Evolutionary conservation across 1,284 basidiomycete species (phyloP).

Genomic region (Cutaneotrichosporon arboriforme): DNA sequence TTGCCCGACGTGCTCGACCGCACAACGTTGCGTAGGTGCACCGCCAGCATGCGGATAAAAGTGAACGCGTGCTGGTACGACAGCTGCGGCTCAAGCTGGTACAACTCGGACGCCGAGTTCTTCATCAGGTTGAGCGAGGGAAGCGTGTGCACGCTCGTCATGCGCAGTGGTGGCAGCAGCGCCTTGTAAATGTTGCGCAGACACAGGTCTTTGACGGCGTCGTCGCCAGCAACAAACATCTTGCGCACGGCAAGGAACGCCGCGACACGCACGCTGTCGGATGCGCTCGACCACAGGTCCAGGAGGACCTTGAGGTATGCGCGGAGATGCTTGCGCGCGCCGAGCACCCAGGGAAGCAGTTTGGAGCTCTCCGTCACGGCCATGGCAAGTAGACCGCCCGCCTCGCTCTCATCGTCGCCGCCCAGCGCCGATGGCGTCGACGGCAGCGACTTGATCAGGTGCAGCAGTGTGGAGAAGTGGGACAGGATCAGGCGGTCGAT

Average conservation of each 20-base stretch:
- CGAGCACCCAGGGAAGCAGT: slow-evolving; percentile 76
- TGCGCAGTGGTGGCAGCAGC: slow-evolving; percentile 68
- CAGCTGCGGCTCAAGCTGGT: slow-evolving; percentile 58
- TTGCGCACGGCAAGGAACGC: slow-evolving; percentile 81
- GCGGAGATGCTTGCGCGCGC: slow-evolving; percentile 75
- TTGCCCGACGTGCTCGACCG: slow-evolving; percentile 32
- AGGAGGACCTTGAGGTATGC: slow-evolving; percentile 80
- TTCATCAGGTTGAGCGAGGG: slow-evolving; percentile 98
- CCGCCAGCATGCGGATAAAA: slow-evolving; percentile 92
- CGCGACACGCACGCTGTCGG: slow-evolving; percentile 78
- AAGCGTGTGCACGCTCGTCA: slow-evolving; percentile 77
- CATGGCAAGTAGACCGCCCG: slow-evolving; percentile 55
- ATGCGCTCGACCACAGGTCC: slow-evolving; percentile 72
- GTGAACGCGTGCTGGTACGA: slow-evolving; percentile 91
- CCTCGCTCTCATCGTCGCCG: slow-evolving; percentile 36
- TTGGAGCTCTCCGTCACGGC: slow-evolving; percentile 78
- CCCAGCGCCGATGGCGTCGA: slow-evolving; percentile 44
- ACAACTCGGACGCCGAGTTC: slow-evolving; percentile 91
- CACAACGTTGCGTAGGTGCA: slow-evolving; percentile 69
- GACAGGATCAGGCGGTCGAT: slow-evolving; percentile 86
- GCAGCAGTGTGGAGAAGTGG: slow-evolving; percentile 78
- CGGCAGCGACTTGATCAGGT: slow-evolving; percentile 73
- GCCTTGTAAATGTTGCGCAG: slow-evolving; percentile 73
- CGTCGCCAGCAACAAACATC: slow-evolving; percentile 73
- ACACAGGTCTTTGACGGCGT: slow-evolving; percentile 74